Conservation (phyloP, 306 rosid species). For the Sindora glabra region DNA sequence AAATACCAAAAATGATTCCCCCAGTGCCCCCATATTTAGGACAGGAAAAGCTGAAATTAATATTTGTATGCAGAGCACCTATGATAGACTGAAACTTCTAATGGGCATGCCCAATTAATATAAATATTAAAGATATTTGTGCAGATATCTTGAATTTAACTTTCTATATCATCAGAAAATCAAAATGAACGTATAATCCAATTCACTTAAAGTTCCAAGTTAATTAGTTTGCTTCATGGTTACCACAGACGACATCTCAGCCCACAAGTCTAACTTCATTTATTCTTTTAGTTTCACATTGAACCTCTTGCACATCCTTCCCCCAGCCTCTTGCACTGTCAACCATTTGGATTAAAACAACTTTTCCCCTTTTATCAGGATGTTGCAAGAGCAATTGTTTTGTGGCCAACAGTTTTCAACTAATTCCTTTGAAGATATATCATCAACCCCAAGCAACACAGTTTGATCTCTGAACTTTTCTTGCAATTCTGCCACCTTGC, state of each 20-base stretch:
- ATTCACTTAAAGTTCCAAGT: no score
- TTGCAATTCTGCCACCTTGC: slow-evolving; percentile 55
- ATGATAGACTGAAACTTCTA: no score
- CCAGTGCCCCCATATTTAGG: no score
- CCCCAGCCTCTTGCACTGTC: slow-evolving; percentile 90
- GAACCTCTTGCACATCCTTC: slow-evolving; percentile 74
- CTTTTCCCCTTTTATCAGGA: slow-evolving; percentile 74
- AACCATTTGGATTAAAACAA: slow-evolving; percentile 76
- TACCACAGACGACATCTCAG: slow-evolving; percentile 61
- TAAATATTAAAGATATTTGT: no score
- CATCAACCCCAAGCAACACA: slow-evolving; percentile 79
- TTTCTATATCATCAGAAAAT: no score
- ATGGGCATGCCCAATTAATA: no score
- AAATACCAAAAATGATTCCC: no score
- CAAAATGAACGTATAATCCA: no score
- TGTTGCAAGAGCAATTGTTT: slow-evolving; percentile 74
- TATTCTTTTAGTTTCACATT: slow-evolving; percentile 59
- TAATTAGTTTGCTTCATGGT: no score
- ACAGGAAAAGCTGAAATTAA: no score
- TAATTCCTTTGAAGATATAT: slow-evolving; percentile 73
- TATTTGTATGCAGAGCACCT: no score
- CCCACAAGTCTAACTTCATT: slow-evolving; percentile 57
- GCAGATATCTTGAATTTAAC: no score
- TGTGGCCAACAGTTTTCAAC: slow-evolving; percentile 82
- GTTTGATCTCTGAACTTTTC: slow-evolving; percentile 55